Evolutionary conservation across 495 filamentous ascomycete genomes (phyloP), one percentile per base, ranked within the genome.

Genomic region (Hamigera avellanea): DNA sequence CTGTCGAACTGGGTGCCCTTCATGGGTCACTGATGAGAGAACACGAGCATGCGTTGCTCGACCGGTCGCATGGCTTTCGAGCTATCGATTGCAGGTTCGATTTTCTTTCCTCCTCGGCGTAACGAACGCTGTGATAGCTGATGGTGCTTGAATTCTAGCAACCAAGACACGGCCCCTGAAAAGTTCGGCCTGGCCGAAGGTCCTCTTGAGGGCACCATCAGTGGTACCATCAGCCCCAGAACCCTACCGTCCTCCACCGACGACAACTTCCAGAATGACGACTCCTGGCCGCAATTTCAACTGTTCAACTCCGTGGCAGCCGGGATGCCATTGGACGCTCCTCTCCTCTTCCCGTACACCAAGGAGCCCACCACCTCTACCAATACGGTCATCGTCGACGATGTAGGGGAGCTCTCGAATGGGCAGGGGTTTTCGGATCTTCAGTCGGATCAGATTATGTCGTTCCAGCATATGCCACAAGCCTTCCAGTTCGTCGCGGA

Each of bases 181-280:
- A 55, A 50, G 18, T 56, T 56, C 30, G 50, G 45, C 43, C 42
- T 60, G 29, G 15, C 43, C 16, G 61, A 62, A 38, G 57, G 47
- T 26, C 30, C 42, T 16, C 36, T 52, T 35, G 57, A 63, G 26
- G 57, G 57, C 14, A 57, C 54, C n/a, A 51, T 56, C 21, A 64
- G 62, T 27, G 55, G 58, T 28, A 63, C 61, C 10, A 53, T 67
- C 33, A 66, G 62, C 37, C 62, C 64, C 17, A 46, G 53, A 35
- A 64, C 62, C 1, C 39, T 63, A n/a, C 62, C 59, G 16, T 61
- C 58, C n/a, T 59, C 61, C 19, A 43, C 58, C 34, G 64, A 67
- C 36, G 64, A 67, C 40, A 62, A 64, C 41, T 62, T 60, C 30
- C 61, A 59, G 25, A 31, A 56, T 30, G 59, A 67, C 33, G 61